Percentiles rank a stretch among this genome's conserved stretches.
Evolutionary conservation across 1,139 yeast genomes (phyloP).

Genomic region (Kodamaea fungicola): DNA sequence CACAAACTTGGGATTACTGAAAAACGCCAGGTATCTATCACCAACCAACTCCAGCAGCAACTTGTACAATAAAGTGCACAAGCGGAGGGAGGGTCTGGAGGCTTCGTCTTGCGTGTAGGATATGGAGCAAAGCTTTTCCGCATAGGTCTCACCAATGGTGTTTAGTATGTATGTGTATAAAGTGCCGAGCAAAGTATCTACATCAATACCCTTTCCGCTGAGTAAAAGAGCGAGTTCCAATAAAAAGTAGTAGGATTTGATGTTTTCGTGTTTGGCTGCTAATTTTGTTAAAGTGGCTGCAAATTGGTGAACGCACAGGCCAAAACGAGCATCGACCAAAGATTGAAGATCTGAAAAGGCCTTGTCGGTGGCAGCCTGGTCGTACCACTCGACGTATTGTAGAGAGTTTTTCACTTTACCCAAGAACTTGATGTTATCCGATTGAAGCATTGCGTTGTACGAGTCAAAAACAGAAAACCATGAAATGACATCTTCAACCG

Average conservation of each 20-base stretch:
- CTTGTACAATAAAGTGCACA: constrained; percentile 21
- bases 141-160: not conserved
- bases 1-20: constrained; percentile 19
- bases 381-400: constrained; percentile 12
- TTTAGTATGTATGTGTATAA: constrained; percentile 9
- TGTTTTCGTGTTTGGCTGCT: constrained; percentile 2
- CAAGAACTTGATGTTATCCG: constrained; percentile 5
- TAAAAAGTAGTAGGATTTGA: constrained; percentile 11
- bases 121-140: not conserved
- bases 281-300: not conserved
- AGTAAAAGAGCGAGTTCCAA: constrained; percentile 12
- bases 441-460: constrained; percentile 10
- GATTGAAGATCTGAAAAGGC: constrained; percentile 12
- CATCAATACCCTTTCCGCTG: constrained; percentile 6
- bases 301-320: constrained; percentile 10
- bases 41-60: constrained; percentile 12
- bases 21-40: constrained; percentile 19
- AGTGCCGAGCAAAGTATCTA: constrained; percentile 2
- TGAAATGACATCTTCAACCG: not conserved
- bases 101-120: constrained; percentile 9
- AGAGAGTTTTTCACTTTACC: constrained; percentile 6
- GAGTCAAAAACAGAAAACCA: constrained; percentile 3
- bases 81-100: constrained; percentile 22
- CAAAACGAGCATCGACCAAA: constrained; percentile 10
- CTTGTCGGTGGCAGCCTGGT: constrained; percentile 7